phyloP scores from a whole-genome alignment of 768 basidiomycete genomes.

The Suillus clintonianus region DNA sequence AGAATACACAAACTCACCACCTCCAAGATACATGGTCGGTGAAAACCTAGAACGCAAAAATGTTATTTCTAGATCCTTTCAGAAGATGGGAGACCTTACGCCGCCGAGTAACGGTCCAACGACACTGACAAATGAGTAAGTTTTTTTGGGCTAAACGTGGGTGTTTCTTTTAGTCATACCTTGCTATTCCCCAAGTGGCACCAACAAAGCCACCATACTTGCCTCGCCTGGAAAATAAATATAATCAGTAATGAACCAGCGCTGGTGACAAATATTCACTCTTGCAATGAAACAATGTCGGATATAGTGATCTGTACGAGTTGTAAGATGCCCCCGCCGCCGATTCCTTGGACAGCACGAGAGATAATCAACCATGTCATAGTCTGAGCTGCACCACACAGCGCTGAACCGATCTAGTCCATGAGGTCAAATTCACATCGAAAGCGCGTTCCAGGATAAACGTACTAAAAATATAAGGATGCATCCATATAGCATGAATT shows the following conservation, averaged over 20 bases:
- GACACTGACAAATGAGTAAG: constrained; percentile 23
- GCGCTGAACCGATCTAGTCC: constrained; percentile 35
- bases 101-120: constrained; percentile 46
- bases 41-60: constrained; percentile 22
- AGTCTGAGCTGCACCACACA: constrained; percentile 46
- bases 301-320: constrained; percentile 38
- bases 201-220: constrained; percentile 40
- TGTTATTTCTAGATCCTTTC: no score
- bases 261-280: constrained; percentile 20
- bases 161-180: constrained; percentile 17
- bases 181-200: constrained; percentile 43
- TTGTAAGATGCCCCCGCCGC: constrained; percentile 41
- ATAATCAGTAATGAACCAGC: background rate
- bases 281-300: constrained; percentile 39
- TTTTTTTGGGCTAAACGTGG: background rate
- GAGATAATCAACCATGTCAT: constrained; percentile 44
- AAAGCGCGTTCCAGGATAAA: background rate
- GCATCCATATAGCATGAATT: constrained; percentile 36
- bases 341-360: constrained; percentile 45
- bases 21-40: constrained; percentile 40
- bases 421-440: background rate
- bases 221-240: constrained; percentile 32
- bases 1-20: constrained; percentile 30
- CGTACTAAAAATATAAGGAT: constrained; percentile 40
- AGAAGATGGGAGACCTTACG: constrained; percentile 16